A percentile compares a stretch with the other conserved stretches of the same genome.
These are phyloP conservation scores for Candida nemodendra DNA, from an alignment of 805 yeast genomes.

Conservation along the genomic window DNA sequence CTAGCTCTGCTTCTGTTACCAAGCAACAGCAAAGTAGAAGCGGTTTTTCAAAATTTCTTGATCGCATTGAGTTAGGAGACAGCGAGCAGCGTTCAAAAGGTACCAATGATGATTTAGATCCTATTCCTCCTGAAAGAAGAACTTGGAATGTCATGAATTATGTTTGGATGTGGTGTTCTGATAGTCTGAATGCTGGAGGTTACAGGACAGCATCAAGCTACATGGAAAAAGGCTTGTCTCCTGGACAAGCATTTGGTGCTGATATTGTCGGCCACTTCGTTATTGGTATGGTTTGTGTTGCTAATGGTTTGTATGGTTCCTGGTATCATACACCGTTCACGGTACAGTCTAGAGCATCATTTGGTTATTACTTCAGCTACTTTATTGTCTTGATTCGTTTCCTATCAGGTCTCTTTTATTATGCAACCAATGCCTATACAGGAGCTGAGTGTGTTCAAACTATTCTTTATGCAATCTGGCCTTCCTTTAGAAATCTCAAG, in stretches of 20 bases:
- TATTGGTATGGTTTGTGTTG: constrained; percentile 41
- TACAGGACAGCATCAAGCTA: constrained; percentile 22
- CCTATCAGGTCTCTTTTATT: no score
- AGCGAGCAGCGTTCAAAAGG: no score
- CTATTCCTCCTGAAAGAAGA: constrained; percentile 43
- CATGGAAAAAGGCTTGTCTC: constrained; percentile 26
- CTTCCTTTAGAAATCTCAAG: no score
- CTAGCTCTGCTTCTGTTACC: no score
- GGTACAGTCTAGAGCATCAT: constrained; percentile 41
- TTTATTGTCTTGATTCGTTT: no score
- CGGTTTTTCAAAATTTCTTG: no score
- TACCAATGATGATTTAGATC: constrained; percentile 43
- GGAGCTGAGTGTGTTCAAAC: no score
- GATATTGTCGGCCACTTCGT: constrained; percentile 45
- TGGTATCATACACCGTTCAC: constrained; percentile 52
- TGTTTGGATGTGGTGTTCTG: constrained; percentile 43
- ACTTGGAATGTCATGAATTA: constrained; percentile 47
- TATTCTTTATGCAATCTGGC: no score
- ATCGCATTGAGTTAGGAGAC: no score
- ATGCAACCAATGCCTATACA: no score
- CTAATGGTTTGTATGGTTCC: constrained; percentile 52
- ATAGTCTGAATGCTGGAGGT: constrained; percentile 24
- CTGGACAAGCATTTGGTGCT: constrained; percentile 40
- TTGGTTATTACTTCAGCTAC: constrained; percentile 46
- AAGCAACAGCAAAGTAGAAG: no score